Conservation (phyloP, 2,329 filamentous ascomycete genomes). For the Colletotrichum sublineola region DNA sequence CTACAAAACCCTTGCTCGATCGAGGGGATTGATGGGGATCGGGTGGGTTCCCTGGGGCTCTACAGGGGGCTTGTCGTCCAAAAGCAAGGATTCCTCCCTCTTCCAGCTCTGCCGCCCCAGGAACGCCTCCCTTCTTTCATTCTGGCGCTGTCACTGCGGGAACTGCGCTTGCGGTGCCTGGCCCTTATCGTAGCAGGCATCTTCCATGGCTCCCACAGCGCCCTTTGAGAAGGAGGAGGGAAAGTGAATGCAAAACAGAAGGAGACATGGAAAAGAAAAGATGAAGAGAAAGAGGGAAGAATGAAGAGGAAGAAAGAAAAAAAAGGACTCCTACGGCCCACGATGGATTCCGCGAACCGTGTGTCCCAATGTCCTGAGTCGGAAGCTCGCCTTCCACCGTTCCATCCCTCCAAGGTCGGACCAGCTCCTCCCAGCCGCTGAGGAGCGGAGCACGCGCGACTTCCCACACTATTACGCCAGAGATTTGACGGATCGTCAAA, state of each 20-base stretch:
- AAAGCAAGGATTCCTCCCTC: constrained; percentile 31
- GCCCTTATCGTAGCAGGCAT: constrained; percentile 35
- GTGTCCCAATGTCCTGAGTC: constrained; percentile 32
- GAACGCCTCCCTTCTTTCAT: constrained; percentile 32
- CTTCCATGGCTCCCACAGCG: constrained; percentile 23
- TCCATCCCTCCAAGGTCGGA: neutral
- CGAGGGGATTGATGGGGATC: constrained; percentile 42
- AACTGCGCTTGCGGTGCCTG: constrained; percentile 6
- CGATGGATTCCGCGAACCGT: constrained; percentile 35
- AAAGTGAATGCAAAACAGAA: neutral
- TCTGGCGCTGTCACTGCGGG: constrained; percentile 6
- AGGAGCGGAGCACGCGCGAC: constrained; percentile 8
- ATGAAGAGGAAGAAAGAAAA: no score
- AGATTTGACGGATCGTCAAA: constrained; percentile 25
- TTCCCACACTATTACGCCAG: constrained; percentile 15
- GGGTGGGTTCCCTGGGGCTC: constrained; percentile 42
- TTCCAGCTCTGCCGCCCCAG: constrained; percentile 28
- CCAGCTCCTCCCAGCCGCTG: constrained; percentile 6
- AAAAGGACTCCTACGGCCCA: constrained; percentile 11
- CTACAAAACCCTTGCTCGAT: constrained; percentile 37
- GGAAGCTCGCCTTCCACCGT: neutral
- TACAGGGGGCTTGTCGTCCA: constrained; percentile 32
- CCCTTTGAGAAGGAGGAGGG: neutral
- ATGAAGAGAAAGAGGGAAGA: neutral
- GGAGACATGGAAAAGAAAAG: neutral